These are phyloP conservation scores for Leccinum subgranulosum DNA, from an alignment of 768 basidiomycete genomes.

Conservation along the genomic window DNA sequence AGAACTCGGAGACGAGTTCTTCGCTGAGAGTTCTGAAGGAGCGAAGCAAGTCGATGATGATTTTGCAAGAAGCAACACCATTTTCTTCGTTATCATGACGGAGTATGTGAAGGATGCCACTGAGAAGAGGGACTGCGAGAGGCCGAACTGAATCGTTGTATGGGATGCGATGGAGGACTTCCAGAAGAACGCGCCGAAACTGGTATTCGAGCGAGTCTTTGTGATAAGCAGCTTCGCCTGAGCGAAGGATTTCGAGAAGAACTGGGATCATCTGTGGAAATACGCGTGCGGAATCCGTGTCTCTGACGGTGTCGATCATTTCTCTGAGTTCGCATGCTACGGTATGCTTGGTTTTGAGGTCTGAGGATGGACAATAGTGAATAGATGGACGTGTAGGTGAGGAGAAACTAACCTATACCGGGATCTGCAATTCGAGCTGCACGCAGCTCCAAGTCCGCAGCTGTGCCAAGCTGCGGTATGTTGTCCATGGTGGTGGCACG, in stretches of 20 bases:
- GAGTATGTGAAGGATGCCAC: constrained; percentile 79
- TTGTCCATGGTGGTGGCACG: constrained; percentile 37
- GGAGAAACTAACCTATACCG: constrained; percentile 50
- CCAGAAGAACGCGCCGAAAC: constrained; percentile 83
- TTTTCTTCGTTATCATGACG: constrained; percentile 96
- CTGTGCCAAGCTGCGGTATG: constrained; percentile 41
- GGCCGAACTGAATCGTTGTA: constrained; percentile 73
- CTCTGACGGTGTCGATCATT: constrained; percentile 75
- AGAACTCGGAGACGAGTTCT: constrained; percentile 73
- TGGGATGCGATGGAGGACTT: constrained; percentile 87
- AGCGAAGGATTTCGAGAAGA: constrained; percentile 67
- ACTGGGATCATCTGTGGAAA: constrained; percentile 72
- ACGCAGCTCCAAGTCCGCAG: constrained; percentile 65
- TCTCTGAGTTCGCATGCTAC: constrained; percentile 80
- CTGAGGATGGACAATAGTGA: constrained; percentile 34
- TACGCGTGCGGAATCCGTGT: constrained; percentile 66
- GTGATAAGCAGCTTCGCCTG: constrained; percentile 61
- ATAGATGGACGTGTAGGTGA: neutral
- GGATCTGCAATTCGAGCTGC: constrained; percentile 75
- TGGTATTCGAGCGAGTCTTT: constrained; percentile 71
- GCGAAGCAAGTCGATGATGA: constrained; percentile 83
- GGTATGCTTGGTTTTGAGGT: constrained; percentile 65
- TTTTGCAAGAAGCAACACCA: constrained; percentile 86
- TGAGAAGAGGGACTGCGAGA: constrained; percentile 64
- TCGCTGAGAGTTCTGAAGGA: constrained; percentile 71